These are phyloP conservation scores for Diaporthe sp. DNA, from an alignment of 2,329 filamentous ascomycete genomes.

Conservation along the genomic window DNA sequence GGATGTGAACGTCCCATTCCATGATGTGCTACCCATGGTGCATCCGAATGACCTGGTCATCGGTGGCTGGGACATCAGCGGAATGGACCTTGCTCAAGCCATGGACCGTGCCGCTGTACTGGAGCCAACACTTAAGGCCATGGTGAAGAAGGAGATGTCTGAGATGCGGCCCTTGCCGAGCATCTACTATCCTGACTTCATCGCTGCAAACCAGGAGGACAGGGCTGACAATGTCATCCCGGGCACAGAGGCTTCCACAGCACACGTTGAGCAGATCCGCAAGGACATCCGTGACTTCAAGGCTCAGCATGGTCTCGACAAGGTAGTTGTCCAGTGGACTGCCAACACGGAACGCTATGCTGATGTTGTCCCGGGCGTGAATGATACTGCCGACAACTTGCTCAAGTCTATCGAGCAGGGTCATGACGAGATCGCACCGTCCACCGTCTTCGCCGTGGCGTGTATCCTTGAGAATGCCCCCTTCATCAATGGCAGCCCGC, in stretches of 20 bases:
- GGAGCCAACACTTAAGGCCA: slow-evolving; percentile 91
- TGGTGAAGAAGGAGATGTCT: slow-evolving; percentile 94
- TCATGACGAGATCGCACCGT: slow-evolving; percentile 93
- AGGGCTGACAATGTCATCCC: slow-evolving; percentile 91
- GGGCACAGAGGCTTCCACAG: slow-evolving; percentile 86
- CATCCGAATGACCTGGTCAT: slow-evolving; percentile 96
- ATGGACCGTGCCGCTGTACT: slow-evolving; percentile 98
- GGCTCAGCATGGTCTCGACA: slow-evolving; percentile 85
- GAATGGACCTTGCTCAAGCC: slow-evolving; percentile 87
- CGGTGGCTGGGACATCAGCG: slow-evolving; percentile 98
- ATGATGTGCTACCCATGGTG: slow-evolving; percentile 93
- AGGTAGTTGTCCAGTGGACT: slow-evolving; percentile 98
- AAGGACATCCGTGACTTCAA: slow-evolving; percentile 97
- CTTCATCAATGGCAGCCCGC: slow-evolving; percentile 99
- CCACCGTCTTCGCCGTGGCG: slow-evolving; percentile 95
- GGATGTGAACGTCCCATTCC: slow-evolving; percentile 97
- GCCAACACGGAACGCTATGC: slow-evolving; percentile 99
- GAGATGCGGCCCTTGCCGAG: slow-evolving; percentile 89
- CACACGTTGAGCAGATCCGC: slow-evolving; percentile 93
- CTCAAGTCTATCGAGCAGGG: slow-evolving; percentile 88
- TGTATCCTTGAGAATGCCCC: slow-evolving; percentile 90
- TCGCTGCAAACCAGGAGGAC: slow-evolving; percentile 97
- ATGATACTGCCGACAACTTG: slow-evolving; percentile 96
- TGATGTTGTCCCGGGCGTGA: slow-evolving; percentile 88
- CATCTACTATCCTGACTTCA: slow-evolving; percentile 99